Base-by-base conservation (phyloP, 441 rosid genomes). In the Raphanus hybrid region DNA sequence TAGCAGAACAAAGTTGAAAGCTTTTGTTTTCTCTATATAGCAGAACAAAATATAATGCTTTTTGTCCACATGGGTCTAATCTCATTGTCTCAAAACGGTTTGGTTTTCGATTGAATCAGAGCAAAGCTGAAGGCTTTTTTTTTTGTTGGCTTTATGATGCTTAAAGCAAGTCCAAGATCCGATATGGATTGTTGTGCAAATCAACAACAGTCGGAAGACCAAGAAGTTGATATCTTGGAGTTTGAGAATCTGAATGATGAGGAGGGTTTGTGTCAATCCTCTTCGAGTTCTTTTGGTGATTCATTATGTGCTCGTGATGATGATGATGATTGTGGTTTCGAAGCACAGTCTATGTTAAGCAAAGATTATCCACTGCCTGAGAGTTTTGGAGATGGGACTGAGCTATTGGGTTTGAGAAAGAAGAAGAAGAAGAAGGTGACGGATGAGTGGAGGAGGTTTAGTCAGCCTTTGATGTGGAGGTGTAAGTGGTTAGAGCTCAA, bases 401-500 rank as follows among this genome's bases (percentile, higher is more conserved):
- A 69, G n/a, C 37, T 59, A 60, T 60, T 75, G 60, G 72, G 62
- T 55, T 20, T 45, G 39, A 64, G 88, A 8, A 37, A 12, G 89
- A 92, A 85, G 39, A 37, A 12, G 89, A 92, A 85, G 85, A 90
- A 82, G 84, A 88, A 83, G 85, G 59, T 87, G 78, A 89, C 88
- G 0, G 92, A 89, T 76, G 87, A 87, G 39, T 94, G 98, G 98
- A 83, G 80, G 79, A 81, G 81, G 62, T 89, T 88, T 73, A 77
- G 84, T 75, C 89, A 70, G 52, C 93, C 97, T 41, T 23, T 91
- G 10, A 76, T 67, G 89, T 91, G 96, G 98, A 83, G 93, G 29
- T 91, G 93, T 45, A 91, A 87, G 85, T 92, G 98, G 98, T 57
- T 87, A 60, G 98, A 94, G 80, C 80, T 92, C 74, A 91, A 82